phyloP scores from a whole-genome alignment of 306 rosid species.

The Vigna radiata region DNA sequence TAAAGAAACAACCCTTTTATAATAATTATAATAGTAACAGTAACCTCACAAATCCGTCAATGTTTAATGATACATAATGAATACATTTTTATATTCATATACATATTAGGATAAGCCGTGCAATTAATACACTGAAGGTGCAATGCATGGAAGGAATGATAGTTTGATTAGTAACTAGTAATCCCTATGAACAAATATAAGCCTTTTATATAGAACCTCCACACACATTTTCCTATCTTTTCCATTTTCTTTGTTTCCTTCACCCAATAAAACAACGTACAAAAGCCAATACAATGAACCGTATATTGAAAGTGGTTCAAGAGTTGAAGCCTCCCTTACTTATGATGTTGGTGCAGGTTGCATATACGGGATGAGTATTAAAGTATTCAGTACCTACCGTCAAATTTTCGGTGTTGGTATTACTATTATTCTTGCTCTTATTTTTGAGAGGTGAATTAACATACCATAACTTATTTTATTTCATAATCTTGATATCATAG shows the following conservation, averaged over 20 bases:
- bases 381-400: neutral
- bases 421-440: neutral
- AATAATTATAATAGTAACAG: no score
- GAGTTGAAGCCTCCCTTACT: neutral
- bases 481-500: neutral
- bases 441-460: neutral
- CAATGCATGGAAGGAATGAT: no score
- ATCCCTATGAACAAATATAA: neutral
- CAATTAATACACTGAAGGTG: no score
- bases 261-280: neutral
- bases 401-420: neutral
- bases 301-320: neutral
- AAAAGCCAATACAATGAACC: neutral
- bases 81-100: no score
- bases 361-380: constrained; percentile 1
- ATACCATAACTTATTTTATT: neutral
- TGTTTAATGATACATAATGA: no score
- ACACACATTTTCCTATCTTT: neutral
- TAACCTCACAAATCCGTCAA: no score
- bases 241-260: no score
- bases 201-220: neutral
- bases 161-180: neutral
- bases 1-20: no score
- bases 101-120: no score
- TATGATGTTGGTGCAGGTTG: neutral